These are phyloP conservation scores for Populus simonii DNA, from an alignment of 345 rosid genomes.

Conservation along the genomic window DNA sequence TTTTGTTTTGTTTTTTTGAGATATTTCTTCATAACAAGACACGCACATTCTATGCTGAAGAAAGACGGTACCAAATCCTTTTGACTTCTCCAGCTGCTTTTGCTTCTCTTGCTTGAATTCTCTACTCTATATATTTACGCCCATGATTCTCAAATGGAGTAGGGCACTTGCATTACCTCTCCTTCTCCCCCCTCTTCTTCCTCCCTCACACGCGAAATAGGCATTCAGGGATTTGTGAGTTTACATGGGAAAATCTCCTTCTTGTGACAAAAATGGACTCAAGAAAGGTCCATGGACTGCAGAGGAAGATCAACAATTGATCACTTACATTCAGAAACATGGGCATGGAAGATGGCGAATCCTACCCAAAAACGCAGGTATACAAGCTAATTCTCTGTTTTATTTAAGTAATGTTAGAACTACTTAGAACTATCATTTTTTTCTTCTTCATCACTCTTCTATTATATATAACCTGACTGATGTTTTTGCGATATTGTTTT, in stretches of 20 bases:
- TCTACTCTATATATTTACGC: constrained; percentile 15
- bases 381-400: not conserved
- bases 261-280: constrained; percentile 50
- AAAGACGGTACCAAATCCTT: constrained; percentile 77
- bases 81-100: constrained; percentile 37
- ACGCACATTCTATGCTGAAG: constrained; percentile 32
- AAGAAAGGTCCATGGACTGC: constrained; percentile 94
- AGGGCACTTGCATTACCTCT: not conserved
- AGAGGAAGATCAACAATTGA: constrained; percentile 72
- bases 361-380: constrained; percentile 81
- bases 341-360: constrained; percentile 84
- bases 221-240: not conserved
- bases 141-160: not conserved
- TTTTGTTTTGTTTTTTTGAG: not conserved
- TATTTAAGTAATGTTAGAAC: not conserved
- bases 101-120: constrained; percentile 11
- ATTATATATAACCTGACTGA: not conserved
- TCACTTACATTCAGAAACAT: constrained; percentile 57
- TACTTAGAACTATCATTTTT: not conserved
- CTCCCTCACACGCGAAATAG: not conserved
- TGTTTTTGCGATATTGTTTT: not conserved
- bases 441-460: not conserved
- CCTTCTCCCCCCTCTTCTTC: not conserved
- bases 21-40: constrained; percentile 27
- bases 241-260: constrained; percentile 50